Base-by-base conservation (phyloP, 2,329 filamentous ascomycete species). In the Fusarium sp. region DNA sequence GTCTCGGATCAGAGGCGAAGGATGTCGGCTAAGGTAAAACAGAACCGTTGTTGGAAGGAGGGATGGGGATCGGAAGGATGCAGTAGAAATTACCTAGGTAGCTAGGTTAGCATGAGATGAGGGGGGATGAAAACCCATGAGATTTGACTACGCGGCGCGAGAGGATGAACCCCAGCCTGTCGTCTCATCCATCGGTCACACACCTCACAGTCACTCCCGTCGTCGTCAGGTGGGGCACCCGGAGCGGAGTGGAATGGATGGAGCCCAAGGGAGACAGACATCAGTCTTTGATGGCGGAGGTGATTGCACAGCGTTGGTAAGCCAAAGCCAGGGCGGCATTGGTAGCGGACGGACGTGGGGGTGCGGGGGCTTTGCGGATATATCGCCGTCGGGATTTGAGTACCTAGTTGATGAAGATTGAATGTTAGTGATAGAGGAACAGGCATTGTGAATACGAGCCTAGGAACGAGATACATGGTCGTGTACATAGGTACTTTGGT, bases 151-250 rank as follows among this genome's bases (percentile, higher is more conserved):
- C 54, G 54, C 20, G 32, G 54, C 54, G 20, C 20, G 27, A 65
- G 64, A 63, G 68, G 50, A 62, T 39, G 65, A 68, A 70, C 54
- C 57, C 58, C 54, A 64, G 57, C 57, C 52, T 35, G 63, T 60
- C 62, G 64, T 70, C 66, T 67, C 48, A 52, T 52, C 48, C 62
- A 70, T 70, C 41, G 34, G 67, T 58, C 66, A 52, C 72, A 34
- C 66, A 57, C 56, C 65, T 35, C 35, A 68, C 61, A 48, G 43
- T 48, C 62, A 61, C 61, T 37, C 35, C 35, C 35, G 35, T 58
- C 56, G 72, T 69, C 50, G 66, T 61, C 52, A 67, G 70, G 72
- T 67, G 72, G 72, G 72, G 72, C 72, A 67, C 59, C n/a, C 52
- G 56, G 23, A 66, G 58, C 52, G 56, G 23, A 66, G 58, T n/a